Percentiles rank a stretch among this genome's conserved stretches.
Evolutionary conservation across 306 rosid species (phyloP).

Genomic region (Cucumis hystrix): DNA sequence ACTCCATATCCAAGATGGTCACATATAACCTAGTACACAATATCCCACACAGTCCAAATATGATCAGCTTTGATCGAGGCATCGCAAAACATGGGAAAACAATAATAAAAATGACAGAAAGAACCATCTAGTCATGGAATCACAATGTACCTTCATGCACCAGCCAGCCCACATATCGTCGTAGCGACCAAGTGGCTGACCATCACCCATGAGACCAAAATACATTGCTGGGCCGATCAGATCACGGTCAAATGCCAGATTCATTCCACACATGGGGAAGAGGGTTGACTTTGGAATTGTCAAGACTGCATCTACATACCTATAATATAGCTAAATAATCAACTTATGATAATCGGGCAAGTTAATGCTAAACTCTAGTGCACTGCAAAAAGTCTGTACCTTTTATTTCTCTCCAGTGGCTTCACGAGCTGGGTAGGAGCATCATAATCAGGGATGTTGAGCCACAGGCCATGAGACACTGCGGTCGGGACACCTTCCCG

Average conservation of each 20-base stretch:
- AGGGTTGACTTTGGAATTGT: constrained; percentile 72
- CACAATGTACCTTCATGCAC: constrained; percentile 61
- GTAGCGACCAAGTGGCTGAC: constrained; percentile 85
- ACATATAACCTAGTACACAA: constrained; percentile 45
- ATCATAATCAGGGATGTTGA: constrained; percentile 81
- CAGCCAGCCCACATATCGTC: constrained; percentile 99
- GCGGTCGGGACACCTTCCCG: constrained; percentile 66
- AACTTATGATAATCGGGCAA: background rate
- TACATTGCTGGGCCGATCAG: constrained; percentile 93
- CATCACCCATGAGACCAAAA: constrained; percentile 95
- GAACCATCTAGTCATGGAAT: background rate
- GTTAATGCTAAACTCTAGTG: background rate
- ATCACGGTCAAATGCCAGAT: constrained; percentile 64
- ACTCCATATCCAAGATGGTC: constrained; percentile 76
- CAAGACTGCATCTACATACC: constrained; percentile 82
- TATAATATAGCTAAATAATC: constrained; percentile 6
- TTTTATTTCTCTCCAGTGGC: constrained; percentile 71
- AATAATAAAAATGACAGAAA: background rate
- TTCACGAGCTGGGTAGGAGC: constrained; percentile 91
- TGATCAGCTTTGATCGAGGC: background rate
- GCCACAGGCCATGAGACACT: constrained; percentile 86
- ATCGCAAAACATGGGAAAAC: background rate
- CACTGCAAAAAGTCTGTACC: constrained; percentile 17
- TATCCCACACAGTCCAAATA: background rate
- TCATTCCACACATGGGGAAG: constrained; percentile 95